These are phyloP conservation scores for Coprinopsis marcescibilis DNA, from an alignment of 768 basidiomycete species.

Conservation along the genomic window DNA sequence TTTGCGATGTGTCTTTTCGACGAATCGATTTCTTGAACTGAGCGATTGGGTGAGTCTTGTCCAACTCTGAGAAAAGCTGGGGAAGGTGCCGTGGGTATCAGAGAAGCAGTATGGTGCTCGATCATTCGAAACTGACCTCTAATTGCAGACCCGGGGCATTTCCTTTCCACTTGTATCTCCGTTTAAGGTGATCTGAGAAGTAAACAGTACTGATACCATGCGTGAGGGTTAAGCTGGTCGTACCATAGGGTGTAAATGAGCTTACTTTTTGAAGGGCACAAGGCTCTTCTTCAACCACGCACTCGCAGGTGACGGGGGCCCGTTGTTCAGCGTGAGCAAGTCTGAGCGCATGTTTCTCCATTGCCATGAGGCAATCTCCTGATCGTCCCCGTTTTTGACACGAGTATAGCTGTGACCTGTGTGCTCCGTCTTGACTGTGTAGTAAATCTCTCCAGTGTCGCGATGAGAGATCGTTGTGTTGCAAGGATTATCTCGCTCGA, in stretches of 20 bases:
- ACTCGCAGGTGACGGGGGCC: slow-evolving; percentile 23
- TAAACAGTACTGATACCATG: slow-evolving; percentile 26
- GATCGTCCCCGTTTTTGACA: slow-evolving; percentile 26
- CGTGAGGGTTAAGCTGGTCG: not conserved
- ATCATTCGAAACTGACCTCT: slow-evolving; percentile 21
- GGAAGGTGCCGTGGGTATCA: too few species aligned
- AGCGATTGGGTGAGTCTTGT: slow-evolving; percentile 30
- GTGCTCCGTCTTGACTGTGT: slow-evolving; percentile 31
- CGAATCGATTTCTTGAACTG: slow-evolving; percentile 26
- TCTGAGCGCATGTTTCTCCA: slow-evolving; percentile 35
- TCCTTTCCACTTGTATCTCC: slow-evolving; percentile 38
- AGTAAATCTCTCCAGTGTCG: slow-evolving; percentile 27
- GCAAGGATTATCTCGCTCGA: slow-evolving; percentile 36
- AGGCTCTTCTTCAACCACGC: slow-evolving; percentile 36
- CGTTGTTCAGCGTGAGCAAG: slow-evolving; percentile 29
- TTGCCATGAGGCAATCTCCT: slow-evolving; percentile 30
- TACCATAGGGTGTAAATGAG: not conserved
- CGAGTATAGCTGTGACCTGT: slow-evolving; percentile 24
- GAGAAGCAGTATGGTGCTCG: not conserved
- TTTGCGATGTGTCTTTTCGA: slow-evolving; percentile 14
- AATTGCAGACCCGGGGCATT: slow-evolving; percentile 28
- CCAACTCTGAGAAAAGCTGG: slow-evolving; percentile 30
- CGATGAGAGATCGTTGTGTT: slow-evolving; percentile 31
- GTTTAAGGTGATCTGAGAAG: slow-evolving; percentile 27
- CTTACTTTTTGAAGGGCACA: slow-evolving; percentile 36